Evolutionary conservation across 2,329 filamentous ascomycete genomes (phyloP).

Genomic region (Lecanosticta acicola): DNA sequence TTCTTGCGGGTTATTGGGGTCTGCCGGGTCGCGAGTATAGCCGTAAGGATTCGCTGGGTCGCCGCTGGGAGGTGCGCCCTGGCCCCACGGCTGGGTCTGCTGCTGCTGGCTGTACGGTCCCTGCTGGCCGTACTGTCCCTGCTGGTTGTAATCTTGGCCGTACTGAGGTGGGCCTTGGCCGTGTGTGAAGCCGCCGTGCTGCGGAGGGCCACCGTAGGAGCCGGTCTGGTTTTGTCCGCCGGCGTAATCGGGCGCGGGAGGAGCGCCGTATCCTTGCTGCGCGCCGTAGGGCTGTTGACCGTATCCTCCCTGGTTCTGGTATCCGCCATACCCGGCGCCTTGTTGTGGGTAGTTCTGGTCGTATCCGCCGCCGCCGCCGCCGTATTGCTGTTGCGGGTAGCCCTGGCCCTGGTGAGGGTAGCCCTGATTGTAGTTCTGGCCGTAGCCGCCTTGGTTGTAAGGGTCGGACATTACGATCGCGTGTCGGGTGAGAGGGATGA

Average conservation of each 20-base stretch:
- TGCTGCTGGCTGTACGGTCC: constrained; percentile 27
- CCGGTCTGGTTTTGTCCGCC: constrained; percentile 20
- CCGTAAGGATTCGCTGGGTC: constrained; percentile 36
- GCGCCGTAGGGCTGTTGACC: constrained; percentile 18
- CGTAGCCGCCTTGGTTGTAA: constrained; percentile 21
- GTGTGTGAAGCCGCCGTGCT: constrained; percentile 14
- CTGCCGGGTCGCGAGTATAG: constrained; percentile 28
- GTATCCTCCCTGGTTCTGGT: constrained; percentile 20
- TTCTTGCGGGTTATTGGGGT: constrained; percentile 44
- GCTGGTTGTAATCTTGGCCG: constrained; percentile 13
- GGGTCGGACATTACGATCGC: constrained; percentile 17
- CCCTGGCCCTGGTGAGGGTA: constrained; percentile 19
- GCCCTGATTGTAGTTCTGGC: constrained; percentile 20
- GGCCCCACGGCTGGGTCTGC: constrained; percentile 33
- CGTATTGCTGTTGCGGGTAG: constrained; percentile 17
- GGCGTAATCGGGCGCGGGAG: constrained; percentile 25
- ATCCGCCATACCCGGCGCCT: constrained; percentile 14
- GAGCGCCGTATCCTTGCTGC: constrained; percentile 23
- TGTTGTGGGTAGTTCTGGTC: constrained; percentile 20
- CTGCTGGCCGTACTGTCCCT: constrained; percentile 16
- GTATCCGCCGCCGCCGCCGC: constrained; percentile 24
- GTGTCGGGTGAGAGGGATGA: background rate
- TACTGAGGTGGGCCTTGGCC: constrained; percentile 18
- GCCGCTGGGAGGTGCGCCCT: constrained; percentile 35
- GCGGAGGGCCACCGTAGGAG: constrained; percentile 16